Base-by-base conservation (phyloP, 805 yeast species). In the Ogataea minuta region DNA sequence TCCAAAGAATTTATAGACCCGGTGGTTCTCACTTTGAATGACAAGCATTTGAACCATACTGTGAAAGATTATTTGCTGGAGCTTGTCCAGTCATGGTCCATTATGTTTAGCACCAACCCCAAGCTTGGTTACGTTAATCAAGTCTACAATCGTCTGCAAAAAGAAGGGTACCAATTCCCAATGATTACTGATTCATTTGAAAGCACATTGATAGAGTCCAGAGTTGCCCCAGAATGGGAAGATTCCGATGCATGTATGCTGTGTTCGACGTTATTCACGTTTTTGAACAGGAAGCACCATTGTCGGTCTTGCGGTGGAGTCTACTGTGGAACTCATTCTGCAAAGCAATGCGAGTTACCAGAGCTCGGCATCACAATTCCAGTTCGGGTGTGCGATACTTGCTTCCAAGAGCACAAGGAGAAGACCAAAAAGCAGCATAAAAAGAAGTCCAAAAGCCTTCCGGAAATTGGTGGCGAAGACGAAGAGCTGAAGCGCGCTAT, bases 291-390 rank as follows among this genome's bases (percentile, higher is more conserved):
- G 56, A 89, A 91, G 59, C 99, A 93, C 61, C 99, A 93, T 63
- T 93, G 99, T 62, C 74, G 99, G 37, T 84, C 95, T 36, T 93
- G 99, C 65, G 99, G 99, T 16, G 97, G 97, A 3, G 96, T 88
- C 0, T 91, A 74, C 57, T 81, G 95, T 61, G 90, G 85, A 48
- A 73, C 77, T 5, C 95, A 95, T 62, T 87, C 97, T n/a, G 67
- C 82, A 2, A 77, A 85, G 49, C 69, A 62, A 34, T 68, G 80
- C 23, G 81, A 90, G 8, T 67, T 93, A 40, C 91, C 95, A 0
- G 81, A 83, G 31, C 70, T 87, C 34, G 99, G 99, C 0, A 87
- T 93, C 28, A 76, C 77, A 48, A 87, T 84, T 39, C 87, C 95
- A 0, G 98, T 91, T 1, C 72, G 99, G 39, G 97, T 91, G 0